Base-by-base conservation (phyloP, 495 filamentous ascomycete genomes). In the Jackrogersella multiformis region DNA sequence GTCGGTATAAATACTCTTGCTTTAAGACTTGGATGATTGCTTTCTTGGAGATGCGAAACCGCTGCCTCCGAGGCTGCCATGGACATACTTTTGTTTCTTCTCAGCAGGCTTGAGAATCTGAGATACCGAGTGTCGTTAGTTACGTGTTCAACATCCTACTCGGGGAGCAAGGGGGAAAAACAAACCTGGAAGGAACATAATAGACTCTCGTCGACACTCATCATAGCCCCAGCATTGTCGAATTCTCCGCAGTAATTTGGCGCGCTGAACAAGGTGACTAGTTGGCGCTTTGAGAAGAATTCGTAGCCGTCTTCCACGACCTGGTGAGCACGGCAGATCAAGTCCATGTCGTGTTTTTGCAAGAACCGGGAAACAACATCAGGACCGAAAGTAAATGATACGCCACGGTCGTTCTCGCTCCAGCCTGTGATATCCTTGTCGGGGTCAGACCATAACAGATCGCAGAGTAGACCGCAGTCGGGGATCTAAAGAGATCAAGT, bases 81-180 rank as follows among this genome's bases (percentile, higher is more conserved):
- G 91, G 77, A 97, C 94, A 86, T 97, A 99, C 93, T 99, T 99
- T 92, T 97, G 94, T 90, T 99, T 99, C 89, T 99, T 99, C 87
- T 99, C 95, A 80, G 95, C 95, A 75, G 95, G 95, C 84, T 98
- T 99, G 82, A 99, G 84, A 80, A 99, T 99, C 94, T 98, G 70
- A 21, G 59, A 39, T 7, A 34, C 13, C 0, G 30, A 6, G 20
- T 1, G 28, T 28, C 1, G 34, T 69, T 51, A 69, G 66, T 51
- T 13, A 44, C 8, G 20, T 20, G 8, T 26, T 59, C 38, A 16
- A 39, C 13, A 16, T 24, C 9, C 0, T 13, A 15, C 18, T 16
- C 39, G 13, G n/a, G 10, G 20, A 7, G 9, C 12, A 48, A 23
- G 23, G 20, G 61, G 52, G n/a, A n/a, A 18, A 44, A 46, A 84